Conservation (phyloP, 805 yeast species). For the Lipomyces spencermartinsiae region DNA sequence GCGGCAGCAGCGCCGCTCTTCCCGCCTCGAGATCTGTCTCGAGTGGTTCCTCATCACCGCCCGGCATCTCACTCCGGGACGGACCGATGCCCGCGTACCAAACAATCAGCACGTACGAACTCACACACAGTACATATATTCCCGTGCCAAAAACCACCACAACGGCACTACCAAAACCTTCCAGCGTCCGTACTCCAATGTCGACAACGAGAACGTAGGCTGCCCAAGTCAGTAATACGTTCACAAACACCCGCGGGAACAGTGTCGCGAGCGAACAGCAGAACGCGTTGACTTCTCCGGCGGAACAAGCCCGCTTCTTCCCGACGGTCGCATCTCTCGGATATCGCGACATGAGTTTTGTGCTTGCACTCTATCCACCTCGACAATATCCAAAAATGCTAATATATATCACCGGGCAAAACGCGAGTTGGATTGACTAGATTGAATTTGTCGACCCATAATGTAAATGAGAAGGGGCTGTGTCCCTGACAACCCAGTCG, state of each 20-base stretch:
- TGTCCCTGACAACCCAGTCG: neutral
- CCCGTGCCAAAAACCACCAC: conserved; percentile 36
- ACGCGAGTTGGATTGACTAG: too few relatives aligned
- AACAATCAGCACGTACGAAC: conserved; percentile 43
- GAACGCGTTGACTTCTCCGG: conserved; percentile 17
- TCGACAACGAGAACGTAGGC: conserved; percentile 38
- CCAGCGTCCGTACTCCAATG: conserved; percentile 36
- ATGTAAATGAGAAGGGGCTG: neutral
- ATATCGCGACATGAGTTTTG: neutral
- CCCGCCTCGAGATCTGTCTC: conserved; percentile 42
- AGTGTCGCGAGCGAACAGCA: conserved; percentile 28
- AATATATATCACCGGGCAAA: too few relatives aligned
- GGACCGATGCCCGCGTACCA: conserved; percentile 48
- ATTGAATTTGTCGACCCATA: neutral
- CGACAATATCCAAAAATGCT: neutral
- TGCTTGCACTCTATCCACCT: neutral
- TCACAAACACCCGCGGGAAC: conserved; percentile 46
- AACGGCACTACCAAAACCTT: conserved; percentile 22
- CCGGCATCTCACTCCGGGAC: conserved; percentile 10
- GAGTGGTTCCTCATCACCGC: neutral
- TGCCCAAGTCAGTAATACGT: conserved; percentile 46
- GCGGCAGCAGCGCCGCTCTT: conserved; percentile 41
- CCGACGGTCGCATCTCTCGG: conserved; percentile 7
- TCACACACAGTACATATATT: conserved; percentile 39
- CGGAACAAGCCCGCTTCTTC: conserved; percentile 4